phyloP scores from a whole-genome alignment of 139 green algal genomes.

The Closterium sp. region DNA sequence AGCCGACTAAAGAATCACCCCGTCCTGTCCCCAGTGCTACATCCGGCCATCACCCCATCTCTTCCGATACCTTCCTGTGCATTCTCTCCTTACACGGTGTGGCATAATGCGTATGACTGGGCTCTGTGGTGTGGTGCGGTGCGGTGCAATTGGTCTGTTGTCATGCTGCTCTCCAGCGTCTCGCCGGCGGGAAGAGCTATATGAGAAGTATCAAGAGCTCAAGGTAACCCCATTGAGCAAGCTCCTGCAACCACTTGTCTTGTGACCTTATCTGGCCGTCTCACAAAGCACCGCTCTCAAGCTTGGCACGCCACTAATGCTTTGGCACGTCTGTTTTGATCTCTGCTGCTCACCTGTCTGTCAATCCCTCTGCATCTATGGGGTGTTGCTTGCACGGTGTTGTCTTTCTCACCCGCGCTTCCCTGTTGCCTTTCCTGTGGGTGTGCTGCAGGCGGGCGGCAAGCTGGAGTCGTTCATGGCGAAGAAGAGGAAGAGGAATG shows the following conservation, averaged over 20 bases:
- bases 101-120: not conserved
- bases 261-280: not conserved
- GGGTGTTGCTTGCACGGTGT: not conserved
- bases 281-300: too few relatives aligned
- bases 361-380: not conserved
- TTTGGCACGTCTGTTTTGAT: too few relatives aligned
- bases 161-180: not conserved
- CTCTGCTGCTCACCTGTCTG: too few relatives aligned
- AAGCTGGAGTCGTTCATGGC: conserved; percentile 80
- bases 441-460: conserved; percentile 32
- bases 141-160: not conserved
- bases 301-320: too few relatives aligned
- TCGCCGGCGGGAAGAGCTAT: conserved; percentile 11
- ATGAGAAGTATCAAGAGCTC: conserved; percentile 78
- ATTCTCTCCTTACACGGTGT: too few relatives aligned
- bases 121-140: not conserved
- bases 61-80: too few relatives aligned
- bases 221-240: conserved; percentile 52
- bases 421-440: not conserved
- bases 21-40: too few relatives aligned
- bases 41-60: too few relatives aligned
- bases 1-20: too few relatives aligned
- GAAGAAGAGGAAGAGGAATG: conserved; percentile 83
- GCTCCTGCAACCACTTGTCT: not conserved
- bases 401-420: not conserved